A percentile compares a stretch with the other conserved stretches of the same genome.
phyloP scores from a whole-genome alignment of 768 basidiomycete genomes.

The Pleurotus pulmonarius region DNA sequence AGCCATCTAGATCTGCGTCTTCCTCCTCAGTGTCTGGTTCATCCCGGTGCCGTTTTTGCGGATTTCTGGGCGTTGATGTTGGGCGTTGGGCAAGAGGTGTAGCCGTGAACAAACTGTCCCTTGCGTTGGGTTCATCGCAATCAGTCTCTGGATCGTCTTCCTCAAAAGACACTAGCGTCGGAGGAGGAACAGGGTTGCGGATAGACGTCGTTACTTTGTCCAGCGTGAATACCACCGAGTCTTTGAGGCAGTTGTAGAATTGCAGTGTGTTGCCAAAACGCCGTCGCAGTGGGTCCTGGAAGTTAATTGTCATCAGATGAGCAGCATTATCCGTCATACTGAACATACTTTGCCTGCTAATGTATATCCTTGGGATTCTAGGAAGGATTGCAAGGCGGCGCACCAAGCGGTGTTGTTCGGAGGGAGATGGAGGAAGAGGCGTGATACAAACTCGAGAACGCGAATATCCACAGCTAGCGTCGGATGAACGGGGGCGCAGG shows the following conservation, averaged over 20 bases:
- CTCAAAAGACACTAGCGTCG: neutral
- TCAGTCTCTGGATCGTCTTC: neutral
- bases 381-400: conserved; percentile 20
- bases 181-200: neutral
- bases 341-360: conserved; percentile 13
- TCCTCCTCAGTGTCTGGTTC: neutral
- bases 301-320: neutral
- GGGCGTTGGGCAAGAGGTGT: neutral
- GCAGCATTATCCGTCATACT: neutral
- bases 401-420: conserved; percentile 24
- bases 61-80: neutral
- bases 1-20: neutral
- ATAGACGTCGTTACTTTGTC: conserved; percentile 1
- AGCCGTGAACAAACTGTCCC: neutral
- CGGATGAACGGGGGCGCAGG: conserved; percentile 24
- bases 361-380: conserved; percentile 16
- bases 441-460: conserved; percentile 22
- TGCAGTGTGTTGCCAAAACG: conserved; percentile 21
- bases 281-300: conserved; percentile 18
- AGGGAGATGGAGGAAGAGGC: conserved; percentile 20
- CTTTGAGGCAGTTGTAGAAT: conserved; percentile 20
- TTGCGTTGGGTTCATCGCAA: neutral
- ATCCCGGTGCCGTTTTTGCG: neutral
- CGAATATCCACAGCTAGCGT: conserved; percentile 27
- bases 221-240: conserved; percentile 11